Percentiles rank a stretch among this genome's conserved stretches.
phyloP scores from a whole-genome alignment of 306 rosid species.

The Ammopiptanthus mongolicus region DNA sequence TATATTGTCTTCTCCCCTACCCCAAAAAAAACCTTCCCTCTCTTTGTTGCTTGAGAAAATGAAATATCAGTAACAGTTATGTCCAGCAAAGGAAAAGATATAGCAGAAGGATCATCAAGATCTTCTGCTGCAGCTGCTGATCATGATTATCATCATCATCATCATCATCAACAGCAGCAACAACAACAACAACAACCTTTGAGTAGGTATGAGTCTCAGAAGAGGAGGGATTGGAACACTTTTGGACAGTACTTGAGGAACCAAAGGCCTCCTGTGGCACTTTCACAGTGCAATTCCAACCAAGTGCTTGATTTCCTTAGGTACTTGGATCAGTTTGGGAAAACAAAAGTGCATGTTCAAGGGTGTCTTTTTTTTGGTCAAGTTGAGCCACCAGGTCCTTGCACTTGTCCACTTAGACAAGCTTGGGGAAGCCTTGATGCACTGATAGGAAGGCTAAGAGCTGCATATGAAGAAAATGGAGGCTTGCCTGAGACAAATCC shows the following conservation, averaged over 20 bases:
- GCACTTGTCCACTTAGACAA: conserved; percentile 80
- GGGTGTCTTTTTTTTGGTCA: conserved; percentile 71
- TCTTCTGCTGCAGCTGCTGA: background rate
- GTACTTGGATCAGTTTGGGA: conserved; percentile 79
- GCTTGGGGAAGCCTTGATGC: conserved; percentile 94
- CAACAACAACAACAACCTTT: conserved; percentile 25
- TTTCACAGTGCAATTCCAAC: conserved; percentile 69
- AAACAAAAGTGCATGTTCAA: conserved; percentile 69
- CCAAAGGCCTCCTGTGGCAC: conserved; percentile 72
- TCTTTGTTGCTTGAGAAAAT: conserved; percentile 15
- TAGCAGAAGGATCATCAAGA: conserved; percentile 44
- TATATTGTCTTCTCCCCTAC: conserved; percentile 9
- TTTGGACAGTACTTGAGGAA: conserved; percentile 87
- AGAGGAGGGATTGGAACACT: conserved; percentile 87
- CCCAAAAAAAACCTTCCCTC: conserved; percentile 15
- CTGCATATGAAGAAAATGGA: conserved; percentile 94
- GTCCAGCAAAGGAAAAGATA: conserved; percentile 45
- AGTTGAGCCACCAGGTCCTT: conserved; percentile 71
- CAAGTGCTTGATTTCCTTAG: conserved; percentile 77
- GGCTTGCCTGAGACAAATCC: conserved; percentile 84
- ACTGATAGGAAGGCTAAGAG: conserved; percentile 79
- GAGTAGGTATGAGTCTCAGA: conserved; percentile 79
- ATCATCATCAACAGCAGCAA: no score
- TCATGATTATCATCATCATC: no score
- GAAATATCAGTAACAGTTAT: conserved; percentile 26